Conservation (phyloP, 164 flowering plant genomes). For the Warburgia ugandensis region DNA sequence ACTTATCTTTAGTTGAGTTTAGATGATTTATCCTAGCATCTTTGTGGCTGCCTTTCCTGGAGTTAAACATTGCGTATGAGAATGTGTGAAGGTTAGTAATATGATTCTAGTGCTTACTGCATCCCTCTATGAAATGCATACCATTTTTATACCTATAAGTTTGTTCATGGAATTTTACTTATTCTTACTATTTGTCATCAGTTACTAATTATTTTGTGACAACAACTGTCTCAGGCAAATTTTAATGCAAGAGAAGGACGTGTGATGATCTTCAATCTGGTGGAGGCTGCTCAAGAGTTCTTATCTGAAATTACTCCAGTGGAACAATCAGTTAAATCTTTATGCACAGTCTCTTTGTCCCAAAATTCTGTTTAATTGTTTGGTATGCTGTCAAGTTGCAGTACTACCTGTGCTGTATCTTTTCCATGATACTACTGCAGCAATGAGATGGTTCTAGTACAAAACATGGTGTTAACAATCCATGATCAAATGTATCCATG, state of each 20-base stretch:
- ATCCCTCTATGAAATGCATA: no score
- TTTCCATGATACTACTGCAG: no score
- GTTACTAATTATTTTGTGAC: neutral
- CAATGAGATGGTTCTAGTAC: no score
- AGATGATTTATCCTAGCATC: no score
- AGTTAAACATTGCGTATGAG: no score
- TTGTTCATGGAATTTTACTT: neutral
- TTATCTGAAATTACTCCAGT: slow-evolving; percentile 69
- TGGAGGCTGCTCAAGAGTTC: slow-evolving; percentile 97
- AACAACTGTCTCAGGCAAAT: slow-evolving; percentile 50
- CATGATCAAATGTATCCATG: no score
- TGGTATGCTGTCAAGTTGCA: neutral
- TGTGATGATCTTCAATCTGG: slow-evolving; percentile 91
- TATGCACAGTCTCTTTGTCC: slow-evolving; percentile 20
- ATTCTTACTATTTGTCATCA: neutral
- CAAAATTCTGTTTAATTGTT: neutral
- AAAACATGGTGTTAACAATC: no score
- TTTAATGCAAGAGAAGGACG: slow-evolving; percentile 94
- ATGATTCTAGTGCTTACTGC: no score
- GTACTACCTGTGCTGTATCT: no score
- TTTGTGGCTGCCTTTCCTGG: no score
- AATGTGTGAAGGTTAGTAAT: no score
- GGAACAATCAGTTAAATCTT: slow-evolving; percentile 29
- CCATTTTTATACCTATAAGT: neutral
- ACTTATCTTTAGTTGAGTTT: no score